Base-by-base conservation (phyloP, 768 basidiomycete species). In the Tremella fuciformis region DNA sequence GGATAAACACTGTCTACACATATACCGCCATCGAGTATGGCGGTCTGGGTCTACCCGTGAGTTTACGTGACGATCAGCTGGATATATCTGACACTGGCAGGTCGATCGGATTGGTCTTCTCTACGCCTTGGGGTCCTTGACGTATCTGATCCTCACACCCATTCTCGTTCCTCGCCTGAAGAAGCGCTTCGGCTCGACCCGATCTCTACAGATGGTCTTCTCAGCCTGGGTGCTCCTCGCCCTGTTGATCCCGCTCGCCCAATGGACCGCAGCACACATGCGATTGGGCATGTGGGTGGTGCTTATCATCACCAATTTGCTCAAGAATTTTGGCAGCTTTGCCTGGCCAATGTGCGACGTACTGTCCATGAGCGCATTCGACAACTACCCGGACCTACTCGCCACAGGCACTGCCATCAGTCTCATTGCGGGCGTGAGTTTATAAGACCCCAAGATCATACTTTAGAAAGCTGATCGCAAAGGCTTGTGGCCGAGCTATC, bases 41-140 rank as follows among this genome's bases (percentile, higher is more conserved):
- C 4, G 71, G 71, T 38, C 49, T 70, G 13, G 71, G 66, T 13
- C 58, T 73, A n/a, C 41, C 68, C 13, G 71, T 70, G 39, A 39
- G 63, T 62, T 19, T 8, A 4, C 4, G 6, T n/a, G 42, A 15
- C 6, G 6, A 15, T 46, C 16, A 15, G 15, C n/a, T 46, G 42
- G 6, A 6, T 8, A 46, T n/a, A 6, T n/a, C 42, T 46, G 42
- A 46, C 42, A 46, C 7, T 13, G 48, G 11, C 34, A 64, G 63
- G 55, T 67, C 22, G 59, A 60, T 22, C 51, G 34, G 3, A 68
- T 68, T 18, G 67, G 67, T 19, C 22, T 60, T 2, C 56, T 68
- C 42, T 63, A 61, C 34, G 42, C 65, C 16, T 19, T 53, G 37
- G 55, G 53, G n/a, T 53, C 53, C 13, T 16, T 55, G 13, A 19